Evolutionary conservation across 768 basidiomycete genomes (phyloP), one percentile per base, ranked within the genome.

Genomic region (Boletus reticuloceps): DNA sequence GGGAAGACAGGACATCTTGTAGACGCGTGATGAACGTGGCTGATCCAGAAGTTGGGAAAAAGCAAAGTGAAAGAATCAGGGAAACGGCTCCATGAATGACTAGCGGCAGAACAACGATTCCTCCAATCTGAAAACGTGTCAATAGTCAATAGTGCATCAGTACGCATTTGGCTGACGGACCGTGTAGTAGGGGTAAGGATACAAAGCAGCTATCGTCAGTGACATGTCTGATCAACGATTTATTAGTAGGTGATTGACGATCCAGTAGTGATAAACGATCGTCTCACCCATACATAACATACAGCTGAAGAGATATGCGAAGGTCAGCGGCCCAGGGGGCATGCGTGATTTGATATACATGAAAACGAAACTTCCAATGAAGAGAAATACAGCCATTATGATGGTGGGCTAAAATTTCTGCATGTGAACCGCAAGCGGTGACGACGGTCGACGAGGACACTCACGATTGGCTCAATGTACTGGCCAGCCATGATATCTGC

Each of bases 41-140:
- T 1, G 88, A 84, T 36, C 86, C 74, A 3, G 86, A 81, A 2
- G 75, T 72, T 0, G 89, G 88, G 67, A 89, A 89, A 42, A 89
- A 69, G 34, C 80, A 11, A 3, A 83, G 66, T 2, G 84, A 83
- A 7, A 71, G 64, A 3, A 79, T 44, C 54, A 91, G 72, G 10
- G 83, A 68, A 25, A 90, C 60, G 1, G 76, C 83, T 12, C 79
- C 78, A 63, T 89, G 86, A 49, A 88, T 74, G 0, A 72, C 65
- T 5, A 89, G 58, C 0, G 89, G 88, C 12, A 89, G 43, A 8
- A 85, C 61, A 41, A 89, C 77, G 2, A 67, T 45, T 64, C 71
- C 59, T 37, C 86, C 87, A 17, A 82, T 60, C 75, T 82, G 13
- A 54, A 14, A 49, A 19, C 29, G 29, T 27, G 27, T 9, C 29